These are phyloP conservation scores for Candida taoyuanica DNA, from an alignment of 805 yeast genomes.

Conservation along the genomic window DNA sequence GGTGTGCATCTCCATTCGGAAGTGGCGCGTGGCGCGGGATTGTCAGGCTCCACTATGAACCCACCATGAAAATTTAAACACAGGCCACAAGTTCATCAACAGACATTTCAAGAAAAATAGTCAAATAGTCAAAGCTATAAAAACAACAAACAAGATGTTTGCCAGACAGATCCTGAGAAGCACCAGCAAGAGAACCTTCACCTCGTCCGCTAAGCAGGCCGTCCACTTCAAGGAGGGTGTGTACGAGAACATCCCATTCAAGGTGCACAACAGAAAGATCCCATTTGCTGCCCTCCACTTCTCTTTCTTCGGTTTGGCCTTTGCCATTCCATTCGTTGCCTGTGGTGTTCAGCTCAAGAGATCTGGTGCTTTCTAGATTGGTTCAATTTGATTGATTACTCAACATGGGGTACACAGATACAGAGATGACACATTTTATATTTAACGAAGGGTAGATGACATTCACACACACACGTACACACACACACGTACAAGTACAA, in stretches of 20 bases:
- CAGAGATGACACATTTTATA: neutral
- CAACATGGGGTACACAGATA: neutral
- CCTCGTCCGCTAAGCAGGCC: constrained; percentile 40
- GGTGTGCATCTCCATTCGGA: neutral
- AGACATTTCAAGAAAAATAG: no score
- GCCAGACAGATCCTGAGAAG: constrained; percentile 31
- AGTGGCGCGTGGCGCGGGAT: constrained; percentile 1
- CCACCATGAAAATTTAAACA: neutral
- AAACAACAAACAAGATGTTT: constrained; percentile 11
- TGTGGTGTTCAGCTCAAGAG: constrained; percentile 81
- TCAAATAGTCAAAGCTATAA: no score
- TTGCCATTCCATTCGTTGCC: constrained; percentile 74
- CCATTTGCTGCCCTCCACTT: constrained; percentile 83
- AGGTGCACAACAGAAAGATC: constrained; percentile 87
- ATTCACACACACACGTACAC: neutral
- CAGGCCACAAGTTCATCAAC: no score
- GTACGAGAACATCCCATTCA: constrained; percentile 91
- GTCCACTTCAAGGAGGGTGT: constrained; percentile 73
- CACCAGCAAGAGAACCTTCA: constrained; percentile 35
- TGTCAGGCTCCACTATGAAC: no score
- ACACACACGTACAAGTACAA: neutral
- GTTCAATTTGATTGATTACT: neutral
- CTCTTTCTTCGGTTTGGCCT: constrained; percentile 68
- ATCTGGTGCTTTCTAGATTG: constrained; percentile 53
- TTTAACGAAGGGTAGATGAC: neutral